phyloP scores from a whole-genome alignment of 2,329 filamentous ascomycete genomes.

The Exserohilum rostratum region DNA sequence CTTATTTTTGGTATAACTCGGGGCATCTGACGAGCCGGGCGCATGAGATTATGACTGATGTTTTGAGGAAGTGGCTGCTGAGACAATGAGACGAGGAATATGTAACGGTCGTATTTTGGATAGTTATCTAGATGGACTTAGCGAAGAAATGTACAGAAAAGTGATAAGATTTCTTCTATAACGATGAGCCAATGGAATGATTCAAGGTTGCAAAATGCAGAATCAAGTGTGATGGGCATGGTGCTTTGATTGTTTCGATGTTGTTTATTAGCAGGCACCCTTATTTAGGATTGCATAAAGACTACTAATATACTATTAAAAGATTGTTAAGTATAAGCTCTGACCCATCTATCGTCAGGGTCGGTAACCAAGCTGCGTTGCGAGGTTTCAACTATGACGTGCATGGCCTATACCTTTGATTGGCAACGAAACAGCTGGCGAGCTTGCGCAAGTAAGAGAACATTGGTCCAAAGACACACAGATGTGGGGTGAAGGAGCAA shows the following conservation, averaged over 20 bases:
- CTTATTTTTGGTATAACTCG: slow-evolving; percentile 58
- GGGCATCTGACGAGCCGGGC: slow-evolving; percentile 55
- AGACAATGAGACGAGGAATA: slow-evolving; percentile 7
- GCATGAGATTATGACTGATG: slow-evolving; percentile 48
- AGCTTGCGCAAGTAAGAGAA: too few species aligned
- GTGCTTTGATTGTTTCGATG: too few species aligned
- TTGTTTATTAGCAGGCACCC: too few species aligned
- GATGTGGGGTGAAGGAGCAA: too few species aligned
- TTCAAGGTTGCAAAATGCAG: too few species aligned
- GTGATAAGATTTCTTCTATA: slow-evolving; percentile 15
- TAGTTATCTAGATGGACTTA: slow-evolving; percentile 58
- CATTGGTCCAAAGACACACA: too few species aligned
- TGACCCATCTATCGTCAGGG: slow-evolving; percentile 10
- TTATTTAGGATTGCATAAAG: too few species aligned
- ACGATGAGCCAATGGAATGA: slow-evolving; percentile 35
- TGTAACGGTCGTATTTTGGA: slow-evolving; percentile 47
- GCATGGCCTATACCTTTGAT: too few species aligned
- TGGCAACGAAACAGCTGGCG: too few species aligned
- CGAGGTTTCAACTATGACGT: slow-evolving; percentile 12
- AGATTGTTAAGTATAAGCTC: slow-evolving; percentile 16
- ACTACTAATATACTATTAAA: too few species aligned
- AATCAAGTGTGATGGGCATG: too few species aligned
- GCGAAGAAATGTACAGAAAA: slow-evolving; percentile 36
- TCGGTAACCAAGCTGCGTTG: slow-evolving; percentile 14
- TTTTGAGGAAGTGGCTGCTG: slow-evolving; percentile 26